Percentiles rank a stretch among this genome's conserved stretches.
Evolutionary conservation across 208 protist genomes (phyloP).

Genomic region (Leishmania major): DNA sequence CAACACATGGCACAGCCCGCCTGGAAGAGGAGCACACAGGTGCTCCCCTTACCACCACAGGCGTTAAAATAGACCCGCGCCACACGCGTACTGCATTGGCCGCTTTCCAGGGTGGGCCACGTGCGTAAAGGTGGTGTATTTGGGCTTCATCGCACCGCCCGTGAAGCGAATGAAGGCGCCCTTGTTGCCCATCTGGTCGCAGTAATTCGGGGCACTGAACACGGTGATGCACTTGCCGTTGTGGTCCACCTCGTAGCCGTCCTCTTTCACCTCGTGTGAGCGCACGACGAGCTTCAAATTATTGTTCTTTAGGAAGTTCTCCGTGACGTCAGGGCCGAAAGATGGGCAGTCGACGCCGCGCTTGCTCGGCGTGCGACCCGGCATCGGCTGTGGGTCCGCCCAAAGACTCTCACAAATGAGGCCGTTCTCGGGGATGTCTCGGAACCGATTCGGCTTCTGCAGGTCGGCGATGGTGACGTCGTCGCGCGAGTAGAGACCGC

Average conservation of each 20-base stretch:
- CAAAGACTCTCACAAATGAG: slow-evolving; percentile 97
- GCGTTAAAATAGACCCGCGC: slow-evolving; percentile 54
- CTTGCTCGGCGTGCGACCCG: slow-evolving; percentile 92
- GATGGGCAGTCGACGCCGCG: slow-evolving; percentile 94
- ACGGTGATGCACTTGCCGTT: slow-evolving; percentile 92
- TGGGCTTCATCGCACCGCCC: slow-evolving; percentile 73
- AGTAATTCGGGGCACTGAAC: slow-evolving; percentile 99
- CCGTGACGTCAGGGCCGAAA: slow-evolving; percentile 98
- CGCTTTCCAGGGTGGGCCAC: slow-evolving; percentile 83
- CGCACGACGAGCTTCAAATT: slow-evolving; percentile 94
- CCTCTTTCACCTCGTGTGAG: slow-evolving; percentile 97
- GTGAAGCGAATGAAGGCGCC: slow-evolving; percentile 90
- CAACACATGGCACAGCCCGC: background rate
- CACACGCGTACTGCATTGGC: slow-evolving; percentile 81
- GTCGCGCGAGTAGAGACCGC: slow-evolving; percentile 96
- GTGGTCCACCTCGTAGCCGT: slow-evolving; percentile 96
- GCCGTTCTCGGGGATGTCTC: slow-evolving; percentile 95
- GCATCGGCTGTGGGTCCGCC: slow-evolving; percentile 95
- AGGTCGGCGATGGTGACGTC: slow-evolving; percentile 97
- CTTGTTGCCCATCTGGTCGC: slow-evolving; percentile 96
- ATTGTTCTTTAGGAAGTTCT: slow-evolving; percentile 95
- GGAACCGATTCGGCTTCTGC: slow-evolving; percentile 94
- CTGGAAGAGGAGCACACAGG: background rate
- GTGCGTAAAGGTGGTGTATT: slow-evolving; percentile 73
- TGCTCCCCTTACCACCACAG: background rate